These are phyloP conservation scores for Alternaria consortialis DNA, from an alignment of 2,329 filamentous ascomycete genomes.

Conservation along the genomic window DNA sequence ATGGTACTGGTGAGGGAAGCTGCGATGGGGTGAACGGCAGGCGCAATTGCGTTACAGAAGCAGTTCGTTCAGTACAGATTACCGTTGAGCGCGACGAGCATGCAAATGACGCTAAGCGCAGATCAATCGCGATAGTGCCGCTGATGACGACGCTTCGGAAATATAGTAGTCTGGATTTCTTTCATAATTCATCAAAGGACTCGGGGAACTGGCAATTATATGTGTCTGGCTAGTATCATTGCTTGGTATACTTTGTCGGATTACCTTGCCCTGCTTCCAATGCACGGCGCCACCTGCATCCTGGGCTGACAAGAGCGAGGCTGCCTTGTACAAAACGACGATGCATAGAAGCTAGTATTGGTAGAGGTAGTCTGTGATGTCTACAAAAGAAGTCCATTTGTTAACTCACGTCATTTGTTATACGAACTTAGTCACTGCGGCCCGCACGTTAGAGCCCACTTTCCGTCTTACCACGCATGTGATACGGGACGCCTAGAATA, in stretches of 20 bases:
- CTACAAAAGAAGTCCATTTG: background rate
- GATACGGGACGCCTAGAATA: background rate
- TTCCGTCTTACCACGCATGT: background rate
- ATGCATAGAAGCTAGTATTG: background rate
- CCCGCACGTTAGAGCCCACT: constrained; percentile 10
- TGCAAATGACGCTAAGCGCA: constrained; percentile 25
- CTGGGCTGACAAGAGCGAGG: background rate
- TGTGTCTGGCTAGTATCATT: background rate
- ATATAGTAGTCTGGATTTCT: background rate
- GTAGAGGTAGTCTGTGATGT: background rate
- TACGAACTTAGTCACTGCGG: constrained; percentile 4
- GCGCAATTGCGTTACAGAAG: constrained; percentile 13
- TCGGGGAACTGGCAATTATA: background rate
- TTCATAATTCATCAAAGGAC: background rate
- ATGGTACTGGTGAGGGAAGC: background rate
- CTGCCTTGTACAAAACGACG: background rate
- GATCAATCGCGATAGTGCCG: constrained; percentile 25
- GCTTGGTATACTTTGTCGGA: background rate
- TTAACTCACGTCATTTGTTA: constrained; percentile 1
- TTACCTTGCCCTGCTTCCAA: background rate
- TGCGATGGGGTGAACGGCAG: constrained; percentile 7
- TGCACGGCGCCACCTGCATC: background rate
- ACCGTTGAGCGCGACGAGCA: constrained; percentile 16
- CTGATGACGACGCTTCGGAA: constrained; percentile 29
- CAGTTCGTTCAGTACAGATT: constrained; percentile 9